These are phyloP conservation scores for Rhytidiadelphus loreus DNA, from an alignment of 225 moss, liverwort and hornwort genomes.

Conservation along the genomic window DNA sequence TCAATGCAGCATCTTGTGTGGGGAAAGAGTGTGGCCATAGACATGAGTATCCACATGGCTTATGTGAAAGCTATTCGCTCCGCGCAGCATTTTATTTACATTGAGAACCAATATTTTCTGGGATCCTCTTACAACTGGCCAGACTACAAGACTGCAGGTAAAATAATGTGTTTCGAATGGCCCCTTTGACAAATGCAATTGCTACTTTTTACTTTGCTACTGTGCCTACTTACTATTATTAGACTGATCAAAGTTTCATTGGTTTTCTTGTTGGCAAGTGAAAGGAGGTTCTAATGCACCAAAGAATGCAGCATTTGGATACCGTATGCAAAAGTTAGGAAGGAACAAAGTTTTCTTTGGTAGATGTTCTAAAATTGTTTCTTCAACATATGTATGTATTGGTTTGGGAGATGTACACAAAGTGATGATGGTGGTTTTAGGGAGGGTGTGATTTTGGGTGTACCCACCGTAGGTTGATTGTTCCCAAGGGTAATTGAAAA, in stretches of 20 bases:
- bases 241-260: background rate
- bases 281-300: background rate
- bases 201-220: background rate
- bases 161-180: background rate
- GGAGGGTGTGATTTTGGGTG: accelerated
- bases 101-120: conserved; percentile 93
- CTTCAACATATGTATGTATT: accelerated
- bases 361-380: background rate
- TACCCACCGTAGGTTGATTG: background rate
- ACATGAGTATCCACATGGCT: conserved; percentile 84
- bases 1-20: conserved; percentile 65
- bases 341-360: background rate
- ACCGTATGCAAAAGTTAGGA: background rate
- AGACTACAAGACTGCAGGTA: conserved; percentile 77
- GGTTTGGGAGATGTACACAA: background rate
- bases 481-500: background rate
- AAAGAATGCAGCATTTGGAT: background rate
- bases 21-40: conserved; percentile 88
- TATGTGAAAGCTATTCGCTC: conserved; percentile 82
- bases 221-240: background rate
- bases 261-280: background rate
- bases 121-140: conserved; percentile 97
- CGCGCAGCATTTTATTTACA: conserved; percentile 83
- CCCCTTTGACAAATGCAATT: background rate
- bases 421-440: background rate